Evolutionary conservation across 129 eudicot species (phyloP).

Genomic region (Artemisia tridentata): DNA sequence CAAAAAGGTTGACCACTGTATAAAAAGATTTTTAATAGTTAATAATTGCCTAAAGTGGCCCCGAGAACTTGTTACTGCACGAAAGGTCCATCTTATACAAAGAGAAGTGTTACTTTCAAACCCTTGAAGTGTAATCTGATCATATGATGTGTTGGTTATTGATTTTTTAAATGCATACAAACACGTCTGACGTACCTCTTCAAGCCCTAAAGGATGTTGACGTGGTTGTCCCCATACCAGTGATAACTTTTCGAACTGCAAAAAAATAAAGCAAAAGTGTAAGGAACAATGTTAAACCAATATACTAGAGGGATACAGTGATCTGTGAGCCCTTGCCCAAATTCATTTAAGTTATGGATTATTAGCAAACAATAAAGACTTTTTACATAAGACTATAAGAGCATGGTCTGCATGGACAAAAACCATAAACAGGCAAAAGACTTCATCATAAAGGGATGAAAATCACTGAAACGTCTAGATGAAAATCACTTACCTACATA

Average conservation of each 20-base stretch:
- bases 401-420: too few relatives aligned
- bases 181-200: slow-evolving; percentile 56
- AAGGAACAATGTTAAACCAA: slow-evolving; percentile 12
- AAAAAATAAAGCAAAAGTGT: neutral
- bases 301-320: neutral
- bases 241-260: slow-evolving; percentile 76
- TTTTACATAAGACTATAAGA: too few relatives aligned
- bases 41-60: slow-evolving; percentile 9
- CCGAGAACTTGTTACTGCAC: slow-evolving; percentile 10
- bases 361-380: too few relatives aligned
- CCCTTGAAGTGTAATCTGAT: neutral
- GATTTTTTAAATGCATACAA: slow-evolving; percentile 15
- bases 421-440: too few relatives aligned
- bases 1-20: slow-evolving; percentile 82
- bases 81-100: neutral
- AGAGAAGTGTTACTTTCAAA: slow-evolving; percentile 13
- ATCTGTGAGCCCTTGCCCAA: neutral
- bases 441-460: too few relatives aligned
- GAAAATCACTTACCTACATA: too few relatives aligned
- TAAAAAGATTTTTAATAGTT: slow-evolving; percentile 13
- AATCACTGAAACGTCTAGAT: too few relatives aligned
- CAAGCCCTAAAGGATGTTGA: slow-evolving; percentile 70
- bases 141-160: slow-evolving; percentile 2
- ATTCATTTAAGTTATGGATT: too few relatives aligned
- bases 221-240: slow-evolving; percentile 97